These are phyloP conservation scores for Candida arabinofermentans DNA, from an alignment of 805 yeast genomes.

Conservation along the genomic window DNA sequence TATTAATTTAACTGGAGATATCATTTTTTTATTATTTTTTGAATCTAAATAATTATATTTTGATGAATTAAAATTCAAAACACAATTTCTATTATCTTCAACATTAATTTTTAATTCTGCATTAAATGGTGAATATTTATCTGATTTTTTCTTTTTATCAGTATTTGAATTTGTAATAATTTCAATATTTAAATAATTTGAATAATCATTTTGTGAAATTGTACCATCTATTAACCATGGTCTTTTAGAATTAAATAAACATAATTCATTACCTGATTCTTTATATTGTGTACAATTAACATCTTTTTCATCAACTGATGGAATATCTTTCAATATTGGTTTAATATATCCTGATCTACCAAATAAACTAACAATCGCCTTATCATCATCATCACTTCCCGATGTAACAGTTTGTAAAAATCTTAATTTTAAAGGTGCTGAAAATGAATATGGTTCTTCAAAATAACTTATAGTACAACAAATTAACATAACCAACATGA, in stretches of 20 bases:
- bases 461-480: conserved; percentile 37
- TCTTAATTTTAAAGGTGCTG: conserved; percentile 67
- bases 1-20: conserved; percentile 63
- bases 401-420: conserved; percentile 62
- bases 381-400: conserved; percentile 15
- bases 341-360: conserved; percentile 50
- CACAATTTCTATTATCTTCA: conserved; percentile 62
- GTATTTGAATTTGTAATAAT: conserved; percentile 46
- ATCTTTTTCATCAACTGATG: conserved; percentile 37
- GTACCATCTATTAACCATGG: conserved; percentile 44
- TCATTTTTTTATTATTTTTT: conserved; percentile 28
- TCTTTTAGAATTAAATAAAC: conserved; percentile 47
- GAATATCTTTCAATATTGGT: conserved; percentile 53
- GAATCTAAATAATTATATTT: conserved; percentile 31
- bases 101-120: conserved; percentile 60
- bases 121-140: conserved; percentile 56
- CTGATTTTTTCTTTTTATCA: conserved; percentile 13
- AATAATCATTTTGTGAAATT: conserved; percentile 29
- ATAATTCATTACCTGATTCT: conserved; percentile 46
- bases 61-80: conserved; percentile 52
- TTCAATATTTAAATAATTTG: conserved; percentile 46
- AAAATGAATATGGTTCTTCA: conserved; percentile 54
- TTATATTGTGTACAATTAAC: conserved; percentile 34
- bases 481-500: conserved; percentile 35
- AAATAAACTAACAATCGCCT: conserved; percentile 40